These are phyloP conservation scores for Ampelocalamus luodianensis DNA, from an alignment of 176 grass and related monocot genomes.

Conservation along the genomic window DNA sequence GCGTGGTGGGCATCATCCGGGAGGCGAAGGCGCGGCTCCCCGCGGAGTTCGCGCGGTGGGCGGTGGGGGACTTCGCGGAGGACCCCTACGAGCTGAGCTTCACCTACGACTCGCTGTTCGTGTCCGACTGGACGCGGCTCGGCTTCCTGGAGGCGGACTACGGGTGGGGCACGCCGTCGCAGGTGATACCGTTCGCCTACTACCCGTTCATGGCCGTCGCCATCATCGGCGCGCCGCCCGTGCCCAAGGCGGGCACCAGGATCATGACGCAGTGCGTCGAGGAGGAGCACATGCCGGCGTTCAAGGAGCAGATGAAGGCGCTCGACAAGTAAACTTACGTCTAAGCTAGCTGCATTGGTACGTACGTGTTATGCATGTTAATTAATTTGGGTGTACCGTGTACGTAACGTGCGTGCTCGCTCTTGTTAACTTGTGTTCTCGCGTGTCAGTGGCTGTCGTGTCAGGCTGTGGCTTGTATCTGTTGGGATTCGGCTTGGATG, in stretches of 20 bases:
- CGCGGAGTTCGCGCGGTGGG: conserved; percentile 50
- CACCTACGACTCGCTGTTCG: conserved; percentile 58
- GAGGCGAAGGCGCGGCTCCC: conserved; percentile 54
- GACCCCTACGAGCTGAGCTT: conserved; percentile 66
- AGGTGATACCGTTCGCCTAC: conserved; percentile 60
- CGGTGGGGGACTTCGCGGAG: conserved; percentile 44
- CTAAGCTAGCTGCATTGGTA: neutral
- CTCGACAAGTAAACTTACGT: neutral
- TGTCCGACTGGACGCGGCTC: conserved; percentile 65
- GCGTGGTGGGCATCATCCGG: conserved; percentile 57
- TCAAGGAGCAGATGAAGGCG: conserved; percentile 53
- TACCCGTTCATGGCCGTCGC: conserved; percentile 60
- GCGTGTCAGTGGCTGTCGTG: too few species aligned
- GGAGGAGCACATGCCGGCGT: conserved; percentile 49
- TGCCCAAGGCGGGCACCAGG: conserved; percentile 43
- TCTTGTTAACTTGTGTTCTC: neutral
- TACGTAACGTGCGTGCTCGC: neutral
- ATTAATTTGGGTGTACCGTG: neutral
- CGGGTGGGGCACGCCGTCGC: conserved; percentile 60
- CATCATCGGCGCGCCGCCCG: conserved; percentile 60
- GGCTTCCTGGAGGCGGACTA: conserved; percentile 71
- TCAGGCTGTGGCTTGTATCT: neutral
- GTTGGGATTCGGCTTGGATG: neutral
- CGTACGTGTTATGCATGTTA: neutral
- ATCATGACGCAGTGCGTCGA: conserved; percentile 74